Base-by-base conservation (phyloP, 2,329 filamentous ascomycete species). In the Periconia sp. region DNA sequence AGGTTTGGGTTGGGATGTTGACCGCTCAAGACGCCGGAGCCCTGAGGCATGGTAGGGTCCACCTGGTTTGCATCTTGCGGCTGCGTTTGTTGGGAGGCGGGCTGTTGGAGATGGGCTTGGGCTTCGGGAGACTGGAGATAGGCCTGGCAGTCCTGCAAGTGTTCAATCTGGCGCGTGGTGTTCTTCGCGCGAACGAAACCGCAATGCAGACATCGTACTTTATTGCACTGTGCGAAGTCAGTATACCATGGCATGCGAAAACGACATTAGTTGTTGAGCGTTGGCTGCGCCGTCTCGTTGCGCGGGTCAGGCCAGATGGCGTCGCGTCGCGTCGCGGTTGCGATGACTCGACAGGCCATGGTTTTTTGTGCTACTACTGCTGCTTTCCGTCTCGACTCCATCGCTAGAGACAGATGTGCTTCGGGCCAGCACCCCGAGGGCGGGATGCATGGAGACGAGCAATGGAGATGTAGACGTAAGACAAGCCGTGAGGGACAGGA, bases 101-200 rank as follows among this genome's bases (percentile, higher is more conserved):
- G 48, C 44, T 64, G 50, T 17, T 62, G 45, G 31, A 71, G 49
- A 50, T 75, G 69, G 14, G 64, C 70, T 41, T 73, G 74, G 14
- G 77, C 78, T 45, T 80, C 77, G 19, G 75, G 63, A 7, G 77
- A 79, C 31, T 64, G 63, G 15, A 79, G 70, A 58, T 79, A 81
- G 7, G 69, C 63, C 56, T 75, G 70, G 60, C 78, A 81, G 51
- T 71, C 67, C 45, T 77, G 74, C 2, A 81, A 73, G 57, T 81
- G 78, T 55, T 81, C 77, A 54, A 79, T 77, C 64, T 81, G 78
- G 56, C 78, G 74, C 10, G 78, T 81, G 11, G 77, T 79, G 65
- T 81, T 81, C 68, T 79, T 79, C 33, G 78, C 78, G 55, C 78
- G 75, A 41, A 78, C 74, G 61, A 74, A 80, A 54, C 78, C 78